A percentile compares a stretch with the other conserved stretches of the same genome.
These are phyloP conservation scores for Hypoxylon trugodes DNA, from an alignment of 495 filamentous ascomycete species.

Conservation along the genomic window DNA sequence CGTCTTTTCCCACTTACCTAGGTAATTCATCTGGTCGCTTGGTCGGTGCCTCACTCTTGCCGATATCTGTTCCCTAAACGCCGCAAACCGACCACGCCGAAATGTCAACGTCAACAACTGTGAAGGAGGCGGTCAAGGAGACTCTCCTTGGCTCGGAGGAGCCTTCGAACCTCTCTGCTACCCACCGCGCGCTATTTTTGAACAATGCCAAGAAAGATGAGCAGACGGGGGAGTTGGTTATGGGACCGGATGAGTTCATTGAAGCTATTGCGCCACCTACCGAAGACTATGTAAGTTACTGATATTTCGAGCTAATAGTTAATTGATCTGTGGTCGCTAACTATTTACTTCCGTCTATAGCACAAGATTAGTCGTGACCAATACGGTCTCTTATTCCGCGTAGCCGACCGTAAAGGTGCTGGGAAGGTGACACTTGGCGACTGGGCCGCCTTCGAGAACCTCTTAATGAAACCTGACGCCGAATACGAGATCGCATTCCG, in stretches of 20 bases:
- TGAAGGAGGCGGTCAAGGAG: constrained; percentile 80
- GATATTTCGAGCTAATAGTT: background rate
- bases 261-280: constrained; percentile 85
- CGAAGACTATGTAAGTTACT: constrained; percentile 85
- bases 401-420: constrained; percentile 79
- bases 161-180: constrained; percentile 67
- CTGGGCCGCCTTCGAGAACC: constrained; percentile 92
- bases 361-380: constrained; percentile 97
- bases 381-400: constrained; percentile 88
- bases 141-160: constrained; percentile 73
- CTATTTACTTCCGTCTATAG: constrained; percentile 54
- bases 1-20: too few species aligned
- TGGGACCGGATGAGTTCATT: constrained; percentile 86
- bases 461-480: constrained; percentile 92
- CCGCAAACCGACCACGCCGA: constrained; percentile 24
- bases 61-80: constrained; percentile 10
- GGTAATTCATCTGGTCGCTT: constrained; percentile 2
- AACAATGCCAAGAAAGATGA: constrained; percentile 80
- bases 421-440: constrained; percentile 82
- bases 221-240: constrained; percentile 75
- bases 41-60: background rate
- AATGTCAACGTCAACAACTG: constrained; percentile 53
- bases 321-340: constrained; percentile 22
- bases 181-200: constrained; percentile 76
- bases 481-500: constrained; percentile 99